phyloP scores from a whole-genome alignment of 2,329 filamentous ascomycete genomes.

The Coniella lustricola region DNA sequence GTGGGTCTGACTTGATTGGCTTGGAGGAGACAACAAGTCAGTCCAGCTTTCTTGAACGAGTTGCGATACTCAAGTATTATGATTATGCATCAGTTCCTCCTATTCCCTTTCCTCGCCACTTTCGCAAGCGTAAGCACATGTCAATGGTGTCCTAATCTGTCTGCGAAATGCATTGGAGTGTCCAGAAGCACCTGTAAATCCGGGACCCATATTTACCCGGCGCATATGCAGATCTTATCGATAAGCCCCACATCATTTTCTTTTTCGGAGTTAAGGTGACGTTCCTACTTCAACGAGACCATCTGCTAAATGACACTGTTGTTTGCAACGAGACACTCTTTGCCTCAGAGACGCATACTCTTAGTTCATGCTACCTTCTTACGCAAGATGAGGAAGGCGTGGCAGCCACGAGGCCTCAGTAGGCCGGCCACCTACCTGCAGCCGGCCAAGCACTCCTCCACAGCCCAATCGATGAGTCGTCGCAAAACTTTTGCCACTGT shows the following conservation, averaged over 20 bases:
- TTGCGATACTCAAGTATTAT: too few species aligned
- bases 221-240: background rate
- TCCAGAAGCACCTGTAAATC: too few species aligned
- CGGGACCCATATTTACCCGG: background rate
- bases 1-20: too few species aligned
- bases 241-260: background rate
- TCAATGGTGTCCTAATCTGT: too few species aligned
- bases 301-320: background rate
- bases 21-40: too few species aligned
- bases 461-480: constrained; percentile 9
- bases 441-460: constrained; percentile 4
- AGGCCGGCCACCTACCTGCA: constrained; percentile 19
- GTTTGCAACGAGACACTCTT: too few species aligned
- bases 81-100: too few species aligned
- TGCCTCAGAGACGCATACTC: background rate
- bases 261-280: background rate
- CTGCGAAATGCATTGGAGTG: too few species aligned
- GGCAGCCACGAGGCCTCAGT: constrained; percentile 23
- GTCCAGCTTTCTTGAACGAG: too few species aligned
- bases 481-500: constrained; percentile 26
- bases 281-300: background rate
- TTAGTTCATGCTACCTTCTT: background rate
- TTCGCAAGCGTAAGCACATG: too few species aligned
- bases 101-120: too few species aligned
- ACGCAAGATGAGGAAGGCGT: constrained; percentile 25